Evolutionary conservation across 2,329 filamentous ascomycete genomes (phyloP).

Genomic region (Drechslerella dactyloides): DNA sequence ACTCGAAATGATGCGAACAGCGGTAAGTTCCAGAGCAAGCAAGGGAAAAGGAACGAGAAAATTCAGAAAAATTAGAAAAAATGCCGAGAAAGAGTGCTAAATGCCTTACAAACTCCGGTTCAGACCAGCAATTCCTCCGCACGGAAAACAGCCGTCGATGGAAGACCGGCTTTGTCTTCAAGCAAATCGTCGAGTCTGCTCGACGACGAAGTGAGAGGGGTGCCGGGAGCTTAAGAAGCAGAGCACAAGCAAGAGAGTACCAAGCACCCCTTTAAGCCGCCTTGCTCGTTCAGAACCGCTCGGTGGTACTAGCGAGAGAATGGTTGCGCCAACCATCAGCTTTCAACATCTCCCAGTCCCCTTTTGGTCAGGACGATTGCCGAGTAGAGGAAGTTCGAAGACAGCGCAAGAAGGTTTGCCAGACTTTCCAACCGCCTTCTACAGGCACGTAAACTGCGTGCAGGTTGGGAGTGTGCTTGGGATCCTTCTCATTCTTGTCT

Average conservation of each 20-base stretch:
- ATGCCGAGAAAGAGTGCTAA: not conserved
- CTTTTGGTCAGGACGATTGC: constrained; percentile 48
- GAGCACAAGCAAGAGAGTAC: constrained; percentile 2
- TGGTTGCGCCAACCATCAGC: constrained; percentile 9
- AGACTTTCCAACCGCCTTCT: constrained; percentile 22
- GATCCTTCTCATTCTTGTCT: not conserved
- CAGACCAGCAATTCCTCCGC: constrained; percentile 29
- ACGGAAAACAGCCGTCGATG: constrained; percentile 17
- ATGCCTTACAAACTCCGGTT: constrained; percentile 4
- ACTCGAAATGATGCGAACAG: constrained; percentile 4
- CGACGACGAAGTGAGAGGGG: not conserved
- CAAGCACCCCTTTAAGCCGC: constrained; percentile 7
- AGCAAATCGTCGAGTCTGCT: not conserved
- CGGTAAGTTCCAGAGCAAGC: constrained; percentile 6
- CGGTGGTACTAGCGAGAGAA: not conserved
- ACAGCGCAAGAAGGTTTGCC: constrained; percentile 48
- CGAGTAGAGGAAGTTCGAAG: constrained; percentile 50
- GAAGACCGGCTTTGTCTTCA: not conserved
- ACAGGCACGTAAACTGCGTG: constrained; percentile 2
- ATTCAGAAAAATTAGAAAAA: not conserved
- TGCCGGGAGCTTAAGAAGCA: constrained; percentile 8
- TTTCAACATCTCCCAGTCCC: constrained; percentile 24
- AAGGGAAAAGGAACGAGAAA: constrained; percentile 1
- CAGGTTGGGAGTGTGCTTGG: constrained; percentile 1
- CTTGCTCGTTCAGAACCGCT: constrained; percentile 6